These are phyloP conservation scores for Aspergillus vadensis DNA, from an alignment of 2,329 filamentous ascomycete species.

Conservation along the genomic window DNA sequence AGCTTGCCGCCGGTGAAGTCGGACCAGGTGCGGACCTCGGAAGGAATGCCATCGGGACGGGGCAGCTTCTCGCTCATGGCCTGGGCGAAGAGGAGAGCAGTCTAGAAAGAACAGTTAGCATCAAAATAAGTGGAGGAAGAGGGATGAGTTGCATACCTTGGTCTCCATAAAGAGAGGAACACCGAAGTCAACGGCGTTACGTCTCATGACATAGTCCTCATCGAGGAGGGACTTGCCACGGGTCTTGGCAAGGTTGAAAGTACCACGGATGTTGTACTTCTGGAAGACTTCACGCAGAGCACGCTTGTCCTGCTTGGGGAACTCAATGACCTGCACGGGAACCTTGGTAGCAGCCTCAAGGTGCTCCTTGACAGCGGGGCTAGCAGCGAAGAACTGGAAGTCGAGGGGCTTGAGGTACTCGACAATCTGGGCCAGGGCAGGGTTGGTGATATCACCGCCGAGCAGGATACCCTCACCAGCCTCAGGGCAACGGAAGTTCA, in stretches of 20 bases:
- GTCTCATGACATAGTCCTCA: conserved; percentile 96
- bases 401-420: conserved; percentile 85
- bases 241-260: conserved; percentile 88
- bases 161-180: conserved; percentile 98
- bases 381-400: conserved; percentile 92
- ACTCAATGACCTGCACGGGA: conserved; percentile 86
- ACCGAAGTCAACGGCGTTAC: conserved; percentile 97
- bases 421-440: conserved; percentile 74
- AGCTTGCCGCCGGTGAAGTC: conserved; percentile 80
- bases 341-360: conserved; percentile 72
- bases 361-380: conserved; percentile 76
- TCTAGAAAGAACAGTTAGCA: conserved; percentile 58
- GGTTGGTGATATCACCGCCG: conserved; percentile 75
- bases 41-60: conserved; percentile 80
- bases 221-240: conserved; percentile 83
- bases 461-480: conserved; percentile 94
- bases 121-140: neutral
- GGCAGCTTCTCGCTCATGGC: conserved; percentile 98
- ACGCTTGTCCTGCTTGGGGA: conserved; percentile 94
- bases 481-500: conserved; percentile 98
- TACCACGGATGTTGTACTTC: conserved; percentile 94
- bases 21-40: conserved; percentile 91
- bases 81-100: conserved; percentile 90
- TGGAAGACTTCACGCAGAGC: conserved; percentile 91
- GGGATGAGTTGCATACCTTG: conserved; percentile 65